Evolutionary conservation across 345 rosid species (phyloP).

Genomic region (Citrus mangshanensis): DNA sequence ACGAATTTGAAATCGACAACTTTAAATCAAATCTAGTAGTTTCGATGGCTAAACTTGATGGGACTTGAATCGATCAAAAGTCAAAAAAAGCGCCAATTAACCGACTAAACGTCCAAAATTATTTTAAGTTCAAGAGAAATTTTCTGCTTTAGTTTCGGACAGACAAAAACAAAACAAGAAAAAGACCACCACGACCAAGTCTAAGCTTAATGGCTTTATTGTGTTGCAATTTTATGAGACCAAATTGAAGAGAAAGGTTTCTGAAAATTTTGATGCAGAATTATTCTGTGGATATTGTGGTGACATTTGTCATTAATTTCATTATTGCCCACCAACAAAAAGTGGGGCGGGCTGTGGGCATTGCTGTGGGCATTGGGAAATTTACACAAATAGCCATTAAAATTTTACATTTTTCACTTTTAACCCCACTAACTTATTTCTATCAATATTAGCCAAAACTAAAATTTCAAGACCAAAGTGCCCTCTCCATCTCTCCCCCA

Average conservation of each 20-base stretch:
- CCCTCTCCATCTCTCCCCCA: too few relatives aligned
- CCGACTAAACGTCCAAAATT: slow-evolving; percentile 8
- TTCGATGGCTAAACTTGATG: neutral
- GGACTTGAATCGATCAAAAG: neutral
- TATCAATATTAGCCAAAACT: too few relatives aligned
- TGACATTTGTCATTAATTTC: slow-evolving; percentile 1
- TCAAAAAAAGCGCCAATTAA: slow-evolving; percentile 8
- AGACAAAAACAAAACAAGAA: neutral
- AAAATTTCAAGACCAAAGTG: too few relatives aligned
- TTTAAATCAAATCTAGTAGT: too few relatives aligned
- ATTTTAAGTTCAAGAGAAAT: slow-evolving; percentile 1
- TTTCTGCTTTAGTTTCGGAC: neutral
- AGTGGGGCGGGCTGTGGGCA: too few relatives aligned
- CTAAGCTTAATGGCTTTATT: slow-evolving; percentile 13
- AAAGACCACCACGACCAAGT: neutral
- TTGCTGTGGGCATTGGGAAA: too few relatives aligned
- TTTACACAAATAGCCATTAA: too few relatives aligned
- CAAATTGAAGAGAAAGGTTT: neutral
- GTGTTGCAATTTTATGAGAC: slow-evolving; percentile 18
- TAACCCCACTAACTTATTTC: too few relatives aligned
- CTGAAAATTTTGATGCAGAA: neutral
- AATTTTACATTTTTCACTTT: too few relatives aligned
- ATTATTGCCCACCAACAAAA: neutral
- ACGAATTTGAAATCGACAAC: too few relatives aligned
- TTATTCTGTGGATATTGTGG: too few relatives aligned